phyloP scores from a whole-genome alignment of 257 asterid genomes.

The Nicotiana otophora region DNA sequence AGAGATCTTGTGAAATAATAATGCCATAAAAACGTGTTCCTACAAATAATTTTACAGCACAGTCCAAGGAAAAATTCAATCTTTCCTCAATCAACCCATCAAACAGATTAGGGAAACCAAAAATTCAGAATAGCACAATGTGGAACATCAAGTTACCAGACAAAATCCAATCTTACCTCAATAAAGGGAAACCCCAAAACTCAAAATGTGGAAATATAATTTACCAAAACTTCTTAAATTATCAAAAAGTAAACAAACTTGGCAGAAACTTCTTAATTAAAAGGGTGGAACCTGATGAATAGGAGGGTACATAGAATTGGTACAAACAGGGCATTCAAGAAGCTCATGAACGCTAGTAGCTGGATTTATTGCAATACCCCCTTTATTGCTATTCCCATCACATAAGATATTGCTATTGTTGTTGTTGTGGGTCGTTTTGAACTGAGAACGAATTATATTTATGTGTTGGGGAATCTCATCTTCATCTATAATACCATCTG shows the following conservation, averaged over 20 bases:
- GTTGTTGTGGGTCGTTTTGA: slow-evolving; percentile 29
- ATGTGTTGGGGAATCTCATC: slow-evolving; percentile 46
- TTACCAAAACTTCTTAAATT: not conserved
- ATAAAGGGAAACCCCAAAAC: not conserved
- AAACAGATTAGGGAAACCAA: not conserved
- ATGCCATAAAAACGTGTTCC: not conserved
- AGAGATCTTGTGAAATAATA: not conserved
- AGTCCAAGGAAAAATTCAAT: not conserved
- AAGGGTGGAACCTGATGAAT: slow-evolving; percentile 51
- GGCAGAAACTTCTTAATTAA: not conserved
- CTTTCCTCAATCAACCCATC: not conserved
- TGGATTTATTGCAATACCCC: not conserved
- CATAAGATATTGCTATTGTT: slow-evolving; percentile 13
- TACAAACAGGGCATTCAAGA: slow-evolving; percentile 28
- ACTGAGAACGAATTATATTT: slow-evolving; percentile 34
- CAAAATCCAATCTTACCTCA: not conserved
- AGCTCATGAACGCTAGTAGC: slow-evolving; percentile 45
- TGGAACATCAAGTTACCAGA: not conserved
- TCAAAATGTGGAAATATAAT: not conserved
- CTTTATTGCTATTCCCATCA: not conserved
- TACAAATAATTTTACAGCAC: not conserved
- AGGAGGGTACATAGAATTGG: slow-evolving; percentile 68
- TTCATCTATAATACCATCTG: slow-evolving; percentile 46
- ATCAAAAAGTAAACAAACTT: not conserved
- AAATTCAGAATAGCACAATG: not conserved